Percentiles rank a stretch among this genome's conserved stretches.
Conservation (phyloP, 129 eudicot species). For the Calendula officinalis region DNA sequence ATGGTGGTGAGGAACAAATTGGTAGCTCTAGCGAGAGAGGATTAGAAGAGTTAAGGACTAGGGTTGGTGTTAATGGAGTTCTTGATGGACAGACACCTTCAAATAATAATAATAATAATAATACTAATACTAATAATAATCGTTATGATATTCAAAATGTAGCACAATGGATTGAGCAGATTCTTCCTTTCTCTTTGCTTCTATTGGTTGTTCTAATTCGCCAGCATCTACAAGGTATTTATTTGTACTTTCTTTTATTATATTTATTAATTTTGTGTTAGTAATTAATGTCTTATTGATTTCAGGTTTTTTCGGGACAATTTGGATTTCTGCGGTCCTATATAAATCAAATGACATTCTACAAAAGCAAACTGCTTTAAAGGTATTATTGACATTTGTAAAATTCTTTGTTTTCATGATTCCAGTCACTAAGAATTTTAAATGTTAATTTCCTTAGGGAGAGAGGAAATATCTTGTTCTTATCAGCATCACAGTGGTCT, state of each 20-base stretch:
- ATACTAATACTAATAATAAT: conserved; percentile 5
- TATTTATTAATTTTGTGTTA: not conserved
- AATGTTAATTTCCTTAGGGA: conserved; percentile 36
- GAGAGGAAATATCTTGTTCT: conserved; percentile 44
- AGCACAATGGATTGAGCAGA: conserved; percentile 48
- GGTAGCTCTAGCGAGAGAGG: conserved; percentile 5
- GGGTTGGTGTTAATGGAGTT: conserved; percentile 27
- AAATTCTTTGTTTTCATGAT: not conserved
- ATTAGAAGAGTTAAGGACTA: conserved; percentile 23
- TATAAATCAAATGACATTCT: conserved; percentile 53
- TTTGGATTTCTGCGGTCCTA: conserved; percentile 48
- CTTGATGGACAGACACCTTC: conserved; percentile 14
- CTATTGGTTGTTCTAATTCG: conserved; percentile 44
- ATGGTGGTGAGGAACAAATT: conserved; percentile 11
- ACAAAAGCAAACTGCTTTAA: conserved; percentile 57
- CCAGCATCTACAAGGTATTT: conserved; percentile 46
- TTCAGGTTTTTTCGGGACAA: conserved; percentile 52
- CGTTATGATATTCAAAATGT: conserved; percentile 41
- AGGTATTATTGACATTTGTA: conserved; percentile 27
- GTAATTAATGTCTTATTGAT: not conserved
- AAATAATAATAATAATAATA: conserved; percentile 8
- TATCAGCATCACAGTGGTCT: conserved; percentile 29
- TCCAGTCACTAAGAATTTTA: conserved; percentile 1
- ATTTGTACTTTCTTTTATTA: conserved; percentile 2
- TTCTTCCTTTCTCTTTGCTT: conserved; percentile 48